phyloP scores from a whole-genome alignment of 1,139 yeast genomes.

The Yamadazyma diospyri region DNA sequence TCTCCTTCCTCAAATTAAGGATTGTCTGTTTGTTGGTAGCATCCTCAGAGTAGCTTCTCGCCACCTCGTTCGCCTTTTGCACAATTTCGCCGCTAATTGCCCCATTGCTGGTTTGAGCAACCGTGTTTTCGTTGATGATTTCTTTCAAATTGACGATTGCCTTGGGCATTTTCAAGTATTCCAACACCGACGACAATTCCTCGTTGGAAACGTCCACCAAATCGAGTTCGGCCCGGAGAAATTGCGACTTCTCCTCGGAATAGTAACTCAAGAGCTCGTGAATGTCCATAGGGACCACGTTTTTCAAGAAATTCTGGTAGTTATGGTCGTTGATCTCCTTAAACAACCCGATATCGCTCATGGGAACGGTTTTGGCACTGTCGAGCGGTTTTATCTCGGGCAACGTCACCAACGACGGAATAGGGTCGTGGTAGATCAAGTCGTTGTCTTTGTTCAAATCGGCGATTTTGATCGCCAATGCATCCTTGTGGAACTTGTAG shows the following conservation, averaged over 20 bases:
- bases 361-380: constrained; percentile 64
- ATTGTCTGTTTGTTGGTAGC: constrained; percentile 21
- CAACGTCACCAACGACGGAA: constrained; percentile 60
- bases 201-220: constrained; percentile 75
- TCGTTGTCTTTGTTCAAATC: constrained; percentile 79
- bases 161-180: constrained; percentile 72
- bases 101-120: constrained; percentile 5
- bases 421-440: constrained; percentile 73
- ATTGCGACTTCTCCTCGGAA: constrained; percentile 83
- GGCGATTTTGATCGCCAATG: constrained; percentile 41
- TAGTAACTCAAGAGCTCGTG: constrained; percentile 85
- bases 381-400: constrained; percentile 69
- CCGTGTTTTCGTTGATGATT: constrained; percentile 16
- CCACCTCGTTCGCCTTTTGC: constrained; percentile 29
- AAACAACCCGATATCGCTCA: constrained; percentile 35
- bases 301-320: constrained; percentile 59
- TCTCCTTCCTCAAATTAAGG: constrained; percentile 33
- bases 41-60: constrained; percentile 22
- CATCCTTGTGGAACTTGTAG: constrained; percentile 43
- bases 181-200: constrained; percentile 74
- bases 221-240: constrained; percentile 73
- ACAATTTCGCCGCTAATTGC: constrained; percentile 10
- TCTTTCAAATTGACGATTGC: constrained; percentile 56
- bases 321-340: constrained; percentile 52
- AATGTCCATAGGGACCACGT: constrained; percentile 80